phyloP scores from a whole-genome alignment of 495 filamentous ascomycete species.

The Aspergillus haitiensis region DNA sequence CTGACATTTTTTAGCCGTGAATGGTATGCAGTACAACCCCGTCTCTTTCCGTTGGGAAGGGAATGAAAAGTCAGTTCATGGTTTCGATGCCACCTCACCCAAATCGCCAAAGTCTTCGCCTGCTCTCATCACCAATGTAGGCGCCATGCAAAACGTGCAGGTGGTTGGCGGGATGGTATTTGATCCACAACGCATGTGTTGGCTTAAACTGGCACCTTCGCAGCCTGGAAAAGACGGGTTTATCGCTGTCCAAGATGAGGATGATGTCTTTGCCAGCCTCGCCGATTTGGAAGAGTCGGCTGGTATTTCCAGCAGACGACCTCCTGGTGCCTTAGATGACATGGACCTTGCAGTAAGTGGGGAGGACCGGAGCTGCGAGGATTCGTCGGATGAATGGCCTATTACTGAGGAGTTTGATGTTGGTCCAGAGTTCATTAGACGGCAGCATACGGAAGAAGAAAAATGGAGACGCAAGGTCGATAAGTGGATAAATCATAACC shows the following conservation, averaged over 20 bases:
- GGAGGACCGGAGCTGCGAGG: slow-evolving; percentile 55
- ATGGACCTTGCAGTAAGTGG: slow-evolving; percentile 39
- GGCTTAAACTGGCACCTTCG: slow-evolving; percentile 68
- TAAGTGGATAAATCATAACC: slow-evolving; percentile 64
- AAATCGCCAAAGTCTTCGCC: slow-evolving; percentile 69
- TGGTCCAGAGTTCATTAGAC: slow-evolving; percentile 86
- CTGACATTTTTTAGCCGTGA: slow-evolving; percentile 59
- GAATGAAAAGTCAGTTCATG: slow-evolving; percentile 78
- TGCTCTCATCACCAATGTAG: slow-evolving; percentile 90
- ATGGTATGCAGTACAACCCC: slow-evolving; percentile 96
- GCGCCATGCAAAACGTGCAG: slow-evolving; percentile 72
- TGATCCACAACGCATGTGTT: slow-evolving; percentile 93
- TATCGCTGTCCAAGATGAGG: slow-evolving; percentile 50
- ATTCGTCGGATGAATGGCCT: slow-evolving; percentile 68
- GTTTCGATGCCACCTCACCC: slow-evolving; percentile 62
- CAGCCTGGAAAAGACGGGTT: slow-evolving; percentile 33
- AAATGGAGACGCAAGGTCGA: slow-evolving; percentile 83
- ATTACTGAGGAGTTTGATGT: slow-evolving; percentile 97
- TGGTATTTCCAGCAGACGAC: slow-evolving; percentile 41
- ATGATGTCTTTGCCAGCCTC: slow-evolving; percentile 78
- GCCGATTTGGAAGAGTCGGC: slow-evolving; percentile 65
- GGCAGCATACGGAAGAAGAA: slow-evolving; percentile 87
- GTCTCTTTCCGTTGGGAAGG: slow-evolving; percentile 86
- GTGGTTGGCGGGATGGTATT: slow-evolving; percentile 96
- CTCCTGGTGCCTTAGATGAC: slow-evolving; percentile 31